These are phyloP conservation scores for Torrubiella hemipterigena DNA, from an alignment of 2,329 filamentous ascomycete species.

Conservation along the genomic window DNA sequence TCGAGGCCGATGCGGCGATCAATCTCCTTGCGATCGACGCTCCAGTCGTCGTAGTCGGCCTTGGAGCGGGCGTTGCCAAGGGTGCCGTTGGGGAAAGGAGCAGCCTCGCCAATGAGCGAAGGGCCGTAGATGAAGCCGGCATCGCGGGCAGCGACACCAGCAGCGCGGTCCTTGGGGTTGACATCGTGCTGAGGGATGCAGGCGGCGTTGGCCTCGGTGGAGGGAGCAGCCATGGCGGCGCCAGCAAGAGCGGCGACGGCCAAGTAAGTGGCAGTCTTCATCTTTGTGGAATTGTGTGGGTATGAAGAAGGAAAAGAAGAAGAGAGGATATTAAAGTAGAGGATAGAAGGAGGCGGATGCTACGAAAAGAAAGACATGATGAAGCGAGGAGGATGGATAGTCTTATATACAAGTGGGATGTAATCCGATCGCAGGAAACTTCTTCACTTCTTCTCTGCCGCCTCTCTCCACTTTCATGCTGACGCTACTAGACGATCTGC, in stretches of 20 bases:
- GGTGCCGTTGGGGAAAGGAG: conserved; percentile 10
- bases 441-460: no score
- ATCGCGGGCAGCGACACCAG: conserved; percentile 5
- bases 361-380: no score
- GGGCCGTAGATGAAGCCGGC: conserved; percentile 9
- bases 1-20: conserved; percentile 6
- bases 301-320: no score
- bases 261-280: not conserved
- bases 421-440: no score
- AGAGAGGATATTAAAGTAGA: no score
- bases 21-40: conserved; percentile 8
- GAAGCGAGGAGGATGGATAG: no score
- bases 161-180: conserved; percentile 5
- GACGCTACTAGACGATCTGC: no score
- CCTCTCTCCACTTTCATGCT: no score
- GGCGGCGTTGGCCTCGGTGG: conserved; percentile 1
- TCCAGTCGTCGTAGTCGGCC: conserved; percentile 8
- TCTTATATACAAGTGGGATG: no score
- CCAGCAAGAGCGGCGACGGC: not conserved
- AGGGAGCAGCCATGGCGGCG: not conserved
- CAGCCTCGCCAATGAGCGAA: conserved; percentile 10
- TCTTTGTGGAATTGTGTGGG: no score
- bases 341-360: no score
- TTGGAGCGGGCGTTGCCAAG: conserved; percentile 8
- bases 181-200: conserved; percentile 8